Conservation (phyloP, 1,139 yeast species). For the Sporopachydermia cereana region DNA sequence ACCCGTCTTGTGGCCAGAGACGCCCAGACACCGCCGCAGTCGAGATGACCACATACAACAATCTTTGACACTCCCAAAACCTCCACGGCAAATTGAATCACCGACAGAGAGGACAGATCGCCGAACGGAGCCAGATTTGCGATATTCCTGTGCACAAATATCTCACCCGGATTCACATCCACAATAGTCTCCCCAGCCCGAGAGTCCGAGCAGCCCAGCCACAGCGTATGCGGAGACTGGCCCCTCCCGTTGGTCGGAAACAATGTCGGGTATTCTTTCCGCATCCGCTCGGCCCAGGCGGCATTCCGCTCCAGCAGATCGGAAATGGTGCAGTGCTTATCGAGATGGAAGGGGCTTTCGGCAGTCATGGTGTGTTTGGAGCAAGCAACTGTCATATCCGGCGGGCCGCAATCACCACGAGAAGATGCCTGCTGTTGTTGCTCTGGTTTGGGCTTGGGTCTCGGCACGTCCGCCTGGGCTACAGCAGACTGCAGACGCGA, state of each 20-base stretch:
- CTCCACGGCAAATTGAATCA: slow-evolving; percentile 83
- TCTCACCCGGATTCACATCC: slow-evolving; percentile 78
- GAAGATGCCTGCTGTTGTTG: no score
- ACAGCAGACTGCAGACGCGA: no score
- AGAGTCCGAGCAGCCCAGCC: slow-evolving; percentile 96
- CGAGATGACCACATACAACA: slow-evolving; percentile 94
- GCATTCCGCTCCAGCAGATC: slow-evolving; percentile 62
- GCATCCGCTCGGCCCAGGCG: slow-evolving; percentile 51
- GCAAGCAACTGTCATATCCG: no score
- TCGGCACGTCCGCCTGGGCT: no score
- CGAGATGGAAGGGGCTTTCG: slow-evolving; percentile 50
- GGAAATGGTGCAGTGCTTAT: slow-evolving; percentile 43
- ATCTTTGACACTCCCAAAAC: slow-evolving; percentile 74
- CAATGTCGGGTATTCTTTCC: slow-evolving; percentile 48
- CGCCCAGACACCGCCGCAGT: slow-evolving; percentile 95
- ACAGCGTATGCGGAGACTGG: slow-evolving; percentile 84
- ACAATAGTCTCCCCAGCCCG: slow-evolving; percentile 76
- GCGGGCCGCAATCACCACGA: no score
- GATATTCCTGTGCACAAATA: slow-evolving; percentile 86
- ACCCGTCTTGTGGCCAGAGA: slow-evolving; percentile 58
- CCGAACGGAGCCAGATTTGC: slow-evolving; percentile 69
- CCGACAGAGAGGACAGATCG: slow-evolving; percentile 72
- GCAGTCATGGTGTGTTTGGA: no score
- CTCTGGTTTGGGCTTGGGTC: no score
- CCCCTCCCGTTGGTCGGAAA: slow-evolving; percentile 69